Base-by-base conservation (phyloP, 1,284 basidiomycete genomes). In the Boletus mariae region DNA sequence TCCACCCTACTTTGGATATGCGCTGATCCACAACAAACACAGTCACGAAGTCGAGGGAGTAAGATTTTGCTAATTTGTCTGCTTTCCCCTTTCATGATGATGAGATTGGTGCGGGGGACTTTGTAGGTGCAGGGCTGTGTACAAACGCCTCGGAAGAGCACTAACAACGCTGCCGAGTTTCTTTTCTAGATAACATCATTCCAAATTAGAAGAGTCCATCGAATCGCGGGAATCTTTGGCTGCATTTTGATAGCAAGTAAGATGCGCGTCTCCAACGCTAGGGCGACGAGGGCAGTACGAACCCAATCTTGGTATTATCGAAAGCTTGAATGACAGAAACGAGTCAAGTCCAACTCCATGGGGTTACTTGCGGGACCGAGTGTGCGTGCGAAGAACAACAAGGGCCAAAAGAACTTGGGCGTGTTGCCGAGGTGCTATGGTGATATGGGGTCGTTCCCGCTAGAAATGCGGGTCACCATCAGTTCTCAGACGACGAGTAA, bases 281-380 rank as follows among this genome's bases (percentile, higher is more conserved):
- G 20, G 20, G 23, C 20, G 9, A 26, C 10, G 45, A 47, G 11
- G 23, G 20, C 45, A 25, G 23, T 47, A 23, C 15, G 8, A 26
- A 6, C 32, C 23, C 3, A 10, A 3, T 20, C 13, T 25, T 15
- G 20, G 28, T 25, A 35, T 25, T n/a, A 31, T 7, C 20, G 29
- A 12, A 9, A 20, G 40, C 10, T 28, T 25, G 45, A 45, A 48
- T 40, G 47, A 23, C 17, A 20, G 20, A 20, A 20, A 20, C 20
- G 20, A 20, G 20, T 20, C 20, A 20, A 20, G 20, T 20, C 20
- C 20, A 10, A 9, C 3, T 17, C 42, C 26, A 43, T 28, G 42
- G 42, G 15, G 42, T 10, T 43, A 35, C 31, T 40, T 26, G 35
- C 49, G 50, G 52, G 35, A 57, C 47, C 50, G 50, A 47, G 31